A percentile compares a stretch with the other conserved stretches of the same genome.
These are phyloP conservation scores for Zymoseptoria ardabiliae DNA, from an alignment of 2,329 filamentous ascomycete species.

Conservation along the genomic window DNA sequence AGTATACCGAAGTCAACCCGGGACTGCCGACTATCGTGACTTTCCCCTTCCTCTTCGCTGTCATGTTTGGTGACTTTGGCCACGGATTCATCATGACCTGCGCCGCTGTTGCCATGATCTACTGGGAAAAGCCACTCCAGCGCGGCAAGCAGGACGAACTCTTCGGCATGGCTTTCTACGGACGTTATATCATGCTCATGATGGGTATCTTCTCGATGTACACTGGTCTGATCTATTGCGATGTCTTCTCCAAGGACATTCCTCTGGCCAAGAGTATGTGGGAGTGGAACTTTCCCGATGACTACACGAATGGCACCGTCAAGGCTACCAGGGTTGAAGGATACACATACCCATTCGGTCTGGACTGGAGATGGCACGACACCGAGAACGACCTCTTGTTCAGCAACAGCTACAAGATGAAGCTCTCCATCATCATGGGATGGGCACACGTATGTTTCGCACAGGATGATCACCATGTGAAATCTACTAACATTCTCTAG, in stretches of 20 bases:
- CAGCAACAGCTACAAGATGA: constrained; percentile 99
- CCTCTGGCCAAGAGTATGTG: constrained; percentile 85
- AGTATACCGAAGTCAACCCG: constrained; percentile 95
- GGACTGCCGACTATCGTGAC: constrained; percentile 92
- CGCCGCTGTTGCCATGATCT: constrained; percentile 85
- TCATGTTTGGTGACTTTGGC: constrained; percentile 99
- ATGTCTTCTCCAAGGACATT: constrained; percentile 89
- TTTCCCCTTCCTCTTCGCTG: constrained; percentile 98
- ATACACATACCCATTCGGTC: constrained; percentile 89
- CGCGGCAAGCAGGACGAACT: constrained; percentile 92
- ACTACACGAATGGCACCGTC: constrained; percentile 44
- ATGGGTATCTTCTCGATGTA: constrained; percentile 98
- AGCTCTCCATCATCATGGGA: constrained; percentile 94
- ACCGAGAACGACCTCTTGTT: constrained; percentile 93
- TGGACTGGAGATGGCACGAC: constrained; percentile 95
- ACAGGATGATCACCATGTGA: neutral
- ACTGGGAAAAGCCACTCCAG: constrained; percentile 79
- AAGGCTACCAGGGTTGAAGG: constrained; percentile 56
- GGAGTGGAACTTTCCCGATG: constrained; percentile 68
- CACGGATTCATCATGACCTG: constrained; percentile 84
- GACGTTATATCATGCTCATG: constrained; percentile 95
- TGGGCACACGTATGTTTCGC: constrained; percentile 65
- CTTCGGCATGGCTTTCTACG: constrained; percentile 98
- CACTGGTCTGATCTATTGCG: constrained; percentile 95
- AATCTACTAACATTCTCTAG: constrained; percentile 1